Evolutionary conservation across 306 rosid species (phyloP), one percentile per base, ranked within the genome.

Genomic region (Glycine soja): DNA sequence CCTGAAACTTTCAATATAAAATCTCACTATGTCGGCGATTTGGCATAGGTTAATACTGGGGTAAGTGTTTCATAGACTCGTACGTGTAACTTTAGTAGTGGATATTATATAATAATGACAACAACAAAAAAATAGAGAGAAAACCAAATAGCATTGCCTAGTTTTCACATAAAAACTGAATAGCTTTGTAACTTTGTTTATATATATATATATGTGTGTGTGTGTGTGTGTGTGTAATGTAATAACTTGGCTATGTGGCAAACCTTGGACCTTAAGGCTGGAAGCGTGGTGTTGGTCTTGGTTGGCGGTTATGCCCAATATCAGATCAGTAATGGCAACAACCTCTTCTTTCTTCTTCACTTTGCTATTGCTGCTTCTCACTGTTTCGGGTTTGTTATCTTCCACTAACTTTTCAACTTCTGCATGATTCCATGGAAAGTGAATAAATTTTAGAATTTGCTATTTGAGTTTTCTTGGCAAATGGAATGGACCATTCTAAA

Each of bases 321-420:
- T 80, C 77, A 56, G 80, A 81, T 87, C 87, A 84, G 64, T 30
- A 72, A 88, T 91, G 93, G 84, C 91, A 64, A 79, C 4, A 64
- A 79, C 4, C 70, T 79, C 7, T 73, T 84, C 88, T 76, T 70
- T 65, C 77, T 16, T 78, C 79, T 85, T 84, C 81, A 80, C 58
- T 78, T 14, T 82, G 61, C 57, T 91, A 36, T 78, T 90, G 66
- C 62, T 87, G 73, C 72, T 88, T 85, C 86, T 91, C 72, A 67
- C 80, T 66, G 16, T 89, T 71, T 87, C 95, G 14, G 94, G 97
- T 92, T 79, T 34, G 83, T 59, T 50, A 4, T 36, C 72, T 76
- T 7, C 10, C 8, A 32, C 61, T n/a, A 19, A 45, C 52, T 62
- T 58, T 40, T 59, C 46, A 69, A 45, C 76, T 76, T 61, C 80